Conservation (phyloP, 1,139 yeast species). For the Kodamaea arcana region DNA sequence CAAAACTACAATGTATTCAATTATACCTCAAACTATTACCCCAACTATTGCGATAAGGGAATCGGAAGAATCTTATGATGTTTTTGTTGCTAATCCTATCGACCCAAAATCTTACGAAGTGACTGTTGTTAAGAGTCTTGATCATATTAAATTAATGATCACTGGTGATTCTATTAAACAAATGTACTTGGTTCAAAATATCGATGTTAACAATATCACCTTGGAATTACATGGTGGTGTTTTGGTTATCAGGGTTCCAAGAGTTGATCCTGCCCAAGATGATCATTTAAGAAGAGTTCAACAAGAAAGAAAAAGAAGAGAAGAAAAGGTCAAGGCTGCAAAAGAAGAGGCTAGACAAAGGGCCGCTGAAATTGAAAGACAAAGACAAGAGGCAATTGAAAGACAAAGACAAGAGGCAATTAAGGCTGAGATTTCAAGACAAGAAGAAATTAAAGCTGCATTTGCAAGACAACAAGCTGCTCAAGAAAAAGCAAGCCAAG, state of each 20-base stretch:
- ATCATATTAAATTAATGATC: slow-evolving; percentile 6
- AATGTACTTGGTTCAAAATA: slow-evolving; percentile 3
- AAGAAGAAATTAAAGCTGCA: not conserved
- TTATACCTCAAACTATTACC: not conserved
- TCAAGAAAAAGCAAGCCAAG: not conserved
- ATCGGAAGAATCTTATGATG: slow-evolving; percentile 3
- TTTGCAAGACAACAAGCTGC: not conserved
- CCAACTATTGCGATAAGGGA: slow-evolving; percentile 3
- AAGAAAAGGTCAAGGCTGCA: slow-evolving; percentile 2
- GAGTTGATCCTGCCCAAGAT: not conserved
- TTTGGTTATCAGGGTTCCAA: slow-evolving; percentile 4
- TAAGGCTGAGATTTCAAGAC: slow-evolving; percentile 1
- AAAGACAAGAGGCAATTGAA: slow-evolving; percentile 2
- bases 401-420: slow-evolving; percentile 1
- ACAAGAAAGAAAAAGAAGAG: not conserved
- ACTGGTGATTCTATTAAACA: slow-evolving; percentile 5
- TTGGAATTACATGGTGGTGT: slow-evolving; percentile 4
- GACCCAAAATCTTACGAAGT: slow-evolving; percentile 7
- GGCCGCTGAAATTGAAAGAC: not conserved
- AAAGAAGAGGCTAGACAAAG: not conserved
- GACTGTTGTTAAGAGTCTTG: slow-evolving; percentile 4
- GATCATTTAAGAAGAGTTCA: not conserved
- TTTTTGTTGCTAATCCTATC: slow-evolving; percentile 5
- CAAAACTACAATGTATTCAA: not conserved
- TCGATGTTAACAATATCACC: slow-evolving; percentile 5